A percentile compares a stretch with the other conserved stretches of the same genome.
Conservation (phyloP, 441 rosid genomes). For the Aquilaria agallochum region DNA sequence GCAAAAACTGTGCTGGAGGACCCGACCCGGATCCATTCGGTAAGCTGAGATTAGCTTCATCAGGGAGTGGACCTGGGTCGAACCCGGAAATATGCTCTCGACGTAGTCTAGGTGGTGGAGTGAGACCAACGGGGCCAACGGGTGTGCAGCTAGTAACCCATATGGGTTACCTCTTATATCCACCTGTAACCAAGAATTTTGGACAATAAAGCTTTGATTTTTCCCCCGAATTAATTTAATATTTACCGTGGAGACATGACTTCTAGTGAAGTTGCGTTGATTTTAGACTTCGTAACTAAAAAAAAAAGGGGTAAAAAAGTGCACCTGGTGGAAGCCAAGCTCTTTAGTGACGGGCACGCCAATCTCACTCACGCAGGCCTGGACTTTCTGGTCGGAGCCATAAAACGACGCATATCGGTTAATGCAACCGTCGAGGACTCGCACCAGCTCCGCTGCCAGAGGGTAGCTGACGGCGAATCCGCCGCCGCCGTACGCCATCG, state of each 20-base stretch:
- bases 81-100: slow-evolving; percentile 45
- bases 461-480: slow-evolving; percentile 84
- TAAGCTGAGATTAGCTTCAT: slow-evolving; percentile 40
- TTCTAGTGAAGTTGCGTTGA: no score
- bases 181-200: slow-evolving; percentile 29
- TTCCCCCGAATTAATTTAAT: neutral
- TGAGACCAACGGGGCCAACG: slow-evolving; percentile 69
- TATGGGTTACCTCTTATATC: slow-evolving; percentile 75
- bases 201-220: neutral
- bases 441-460: slow-evolving; percentile 53
- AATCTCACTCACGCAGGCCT: slow-evolving; percentile 63
- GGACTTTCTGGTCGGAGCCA: slow-evolving; percentile 76
- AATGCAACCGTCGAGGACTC: slow-evolving; percentile 67
- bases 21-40: slow-evolving; percentile 54
- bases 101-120: slow-evolving; percentile 84
- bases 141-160: slow-evolving; percentile 79
- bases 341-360: slow-evolving; percentile 72
- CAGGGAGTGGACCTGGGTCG: slow-evolving; percentile 43
- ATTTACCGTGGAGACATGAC: no score
- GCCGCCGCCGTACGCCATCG: slow-evolving; percentile 87
- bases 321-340: slow-evolving; percentile 88
- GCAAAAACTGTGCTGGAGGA: slow-evolving; percentile 71
- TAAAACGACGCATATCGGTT: slow-evolving; percentile 57
- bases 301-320: no score
- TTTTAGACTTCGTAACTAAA: no score